Conservation (phyloP, 1,284 basidiomycete species). For the Apiotrichum porosum region DNA sequence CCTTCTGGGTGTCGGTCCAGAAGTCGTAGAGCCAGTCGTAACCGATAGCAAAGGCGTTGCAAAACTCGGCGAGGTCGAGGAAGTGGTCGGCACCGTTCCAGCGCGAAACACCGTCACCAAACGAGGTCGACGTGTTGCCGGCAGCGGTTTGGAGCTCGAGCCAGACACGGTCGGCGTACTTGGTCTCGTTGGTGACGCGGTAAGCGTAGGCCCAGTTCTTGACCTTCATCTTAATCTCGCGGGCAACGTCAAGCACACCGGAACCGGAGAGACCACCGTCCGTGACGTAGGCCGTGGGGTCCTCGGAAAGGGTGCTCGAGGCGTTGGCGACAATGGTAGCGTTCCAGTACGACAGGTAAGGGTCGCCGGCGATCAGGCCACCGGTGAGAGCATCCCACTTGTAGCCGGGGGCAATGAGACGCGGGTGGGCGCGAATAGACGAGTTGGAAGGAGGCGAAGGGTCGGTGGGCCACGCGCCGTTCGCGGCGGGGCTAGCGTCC, state of each 20-base stretch:
- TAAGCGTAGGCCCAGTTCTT: constrained; percentile 92
- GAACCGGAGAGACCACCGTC: constrained; percentile 66
- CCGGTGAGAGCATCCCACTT: constrained; percentile 80
- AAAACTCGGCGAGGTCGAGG: constrained; percentile 89
- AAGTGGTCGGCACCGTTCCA: constrained; percentile 84
- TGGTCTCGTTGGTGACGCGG: constrained; percentile 81
- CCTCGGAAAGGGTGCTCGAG: constrained; percentile 59
- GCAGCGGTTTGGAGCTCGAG: constrained; percentile 59
- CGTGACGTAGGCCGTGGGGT: constrained; percentile 65
- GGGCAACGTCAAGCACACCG: constrained; percentile 88
- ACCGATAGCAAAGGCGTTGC: constrained; percentile 78
- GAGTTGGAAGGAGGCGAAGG: constrained; percentile 62
- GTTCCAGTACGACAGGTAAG: constrained; percentile 88
- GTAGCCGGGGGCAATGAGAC: constrained; percentile 83
- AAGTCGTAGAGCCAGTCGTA: constrained; percentile 91
- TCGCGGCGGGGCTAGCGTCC: constrained; percentile 53
- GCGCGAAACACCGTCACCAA: constrained; percentile 58
- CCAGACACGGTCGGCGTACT: constrained; percentile 76
- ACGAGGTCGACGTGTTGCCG: constrained; percentile 48
- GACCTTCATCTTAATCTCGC: constrained; percentile 81
- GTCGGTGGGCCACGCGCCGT: constrained; percentile 69
- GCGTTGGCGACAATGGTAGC: constrained; percentile 88
- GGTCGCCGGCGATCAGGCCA: constrained; percentile 69
- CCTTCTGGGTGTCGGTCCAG: constrained; percentile 71
- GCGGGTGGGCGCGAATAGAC: constrained; percentile 68